A percentile compares a stretch with the other conserved stretches of the same genome.
Evolutionary conservation across 257 asterid genomes (phyloP).

Genomic region (Solanum commersonii): DNA sequence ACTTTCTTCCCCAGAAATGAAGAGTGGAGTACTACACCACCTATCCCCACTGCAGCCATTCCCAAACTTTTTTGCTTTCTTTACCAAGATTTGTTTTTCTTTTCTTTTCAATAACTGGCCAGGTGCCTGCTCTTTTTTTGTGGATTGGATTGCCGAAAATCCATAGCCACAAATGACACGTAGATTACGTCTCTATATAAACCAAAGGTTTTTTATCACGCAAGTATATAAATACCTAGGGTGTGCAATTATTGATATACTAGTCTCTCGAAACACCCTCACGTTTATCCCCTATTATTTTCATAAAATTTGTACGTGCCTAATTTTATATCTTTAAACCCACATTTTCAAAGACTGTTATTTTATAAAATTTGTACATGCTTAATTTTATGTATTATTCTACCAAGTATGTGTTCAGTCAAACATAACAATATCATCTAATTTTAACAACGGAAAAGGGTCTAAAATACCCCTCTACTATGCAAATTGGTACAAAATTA

Average conservation of each 20-base stretch:
- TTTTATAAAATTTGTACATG: too few species aligned
- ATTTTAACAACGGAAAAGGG: too few species aligned
- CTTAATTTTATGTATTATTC: too few species aligned
- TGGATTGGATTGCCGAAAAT: constrained; percentile 37
- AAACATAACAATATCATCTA: too few species aligned
- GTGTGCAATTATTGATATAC: background rate
- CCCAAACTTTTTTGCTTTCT: background rate
- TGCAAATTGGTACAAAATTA: too few species aligned
- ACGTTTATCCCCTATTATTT: too few species aligned
- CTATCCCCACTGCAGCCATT: constrained; percentile 59
- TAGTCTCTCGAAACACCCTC: too few species aligned
- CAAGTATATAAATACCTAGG: background rate
- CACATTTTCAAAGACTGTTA: too few species aligned
- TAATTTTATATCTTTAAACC: too few species aligned
- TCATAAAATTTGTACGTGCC: too few species aligned
- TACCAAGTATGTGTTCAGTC: too few species aligned
- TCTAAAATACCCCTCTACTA: too few species aligned
- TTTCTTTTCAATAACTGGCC: constrained; percentile 2
- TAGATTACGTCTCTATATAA: background rate
- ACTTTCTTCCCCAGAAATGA: constrained; percentile 60
- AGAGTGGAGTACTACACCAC: constrained; percentile 47
- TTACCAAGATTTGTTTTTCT: background rate
- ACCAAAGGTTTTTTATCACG: background rate
- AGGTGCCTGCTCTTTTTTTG: constrained; percentile 37
- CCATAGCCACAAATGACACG: constrained; percentile 37